A percentile compares a stretch with the other conserved stretches of the same genome.
phyloP scores from a whole-genome alignment of 805 yeast species.

The Saccharomycopsis schoenii region DNA sequence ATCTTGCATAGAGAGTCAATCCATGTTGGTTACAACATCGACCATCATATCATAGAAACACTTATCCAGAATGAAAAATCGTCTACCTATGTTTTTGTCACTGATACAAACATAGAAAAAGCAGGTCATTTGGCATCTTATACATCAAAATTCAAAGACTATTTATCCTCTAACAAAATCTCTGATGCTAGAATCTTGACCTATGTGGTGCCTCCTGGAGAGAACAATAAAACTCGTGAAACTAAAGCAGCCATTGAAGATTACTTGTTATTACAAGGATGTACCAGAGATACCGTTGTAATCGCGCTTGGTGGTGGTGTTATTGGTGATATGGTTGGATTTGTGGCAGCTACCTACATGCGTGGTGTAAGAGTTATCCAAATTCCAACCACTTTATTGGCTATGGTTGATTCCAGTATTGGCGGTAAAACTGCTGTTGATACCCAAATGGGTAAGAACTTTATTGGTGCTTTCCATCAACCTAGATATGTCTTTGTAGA shows the following conservation, averaged over 20 bases:
- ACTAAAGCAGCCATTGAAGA: conserved; percentile 94
- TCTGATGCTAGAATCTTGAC: conserved; percentile 58
- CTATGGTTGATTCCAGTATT: conserved; percentile 97
- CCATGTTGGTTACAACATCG: conserved; percentile 82
- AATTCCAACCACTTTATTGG: conserved; percentile 83
- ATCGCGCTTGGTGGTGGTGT: conserved; percentile 97
- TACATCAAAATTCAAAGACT: conserved; percentile 31
- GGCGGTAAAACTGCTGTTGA: conserved; percentile 99
- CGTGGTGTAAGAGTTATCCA: conserved; percentile 93
- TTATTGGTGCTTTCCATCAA: conserved; percentile 96
- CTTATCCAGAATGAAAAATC: conserved; percentile 55
- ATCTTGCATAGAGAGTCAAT: conserved; percentile 78
- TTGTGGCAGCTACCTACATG: conserved; percentile 98
- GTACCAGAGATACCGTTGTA: conserved; percentile 92
- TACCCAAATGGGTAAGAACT: conserved; percentile 91
- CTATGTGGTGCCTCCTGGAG: conserved; percentile 85
- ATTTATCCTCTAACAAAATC: conserved; percentile 27
- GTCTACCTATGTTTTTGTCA: conserved; percentile 85
- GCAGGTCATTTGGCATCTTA: conserved; percentile 51
- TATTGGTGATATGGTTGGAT: conserved; percentile 98
- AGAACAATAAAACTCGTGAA: conserved; percentile 74
- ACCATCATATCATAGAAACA: conserved; percentile 61
- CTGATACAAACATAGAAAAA: conserved; percentile 70
- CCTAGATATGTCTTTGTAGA: conserved; percentile 85
- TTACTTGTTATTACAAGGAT: conserved; percentile 67